Evolutionary conservation across 2,329 filamentous ascomycete genomes (phyloP).

Genomic region (Rugonectria rugulosa): DNA sequence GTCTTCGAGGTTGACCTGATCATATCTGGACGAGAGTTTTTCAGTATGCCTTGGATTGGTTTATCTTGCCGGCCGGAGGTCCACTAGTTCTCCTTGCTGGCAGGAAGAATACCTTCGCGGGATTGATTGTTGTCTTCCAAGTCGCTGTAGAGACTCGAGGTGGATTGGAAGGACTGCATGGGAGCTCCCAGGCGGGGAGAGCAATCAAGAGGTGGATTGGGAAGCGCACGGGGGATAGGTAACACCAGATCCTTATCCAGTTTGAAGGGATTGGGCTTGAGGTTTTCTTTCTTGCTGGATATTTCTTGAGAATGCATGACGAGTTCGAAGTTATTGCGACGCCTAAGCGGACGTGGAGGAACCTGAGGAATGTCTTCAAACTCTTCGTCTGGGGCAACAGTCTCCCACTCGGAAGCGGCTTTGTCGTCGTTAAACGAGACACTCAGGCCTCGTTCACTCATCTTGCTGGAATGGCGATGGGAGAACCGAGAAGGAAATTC

Average conservation of each 20-base stretch:
- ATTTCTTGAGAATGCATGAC: conserved; percentile 19
- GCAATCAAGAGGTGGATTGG: conserved; percentile 16
- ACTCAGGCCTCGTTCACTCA: not conserved
- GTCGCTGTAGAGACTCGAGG: conserved; percentile 41
- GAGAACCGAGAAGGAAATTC: conserved; percentile 22
- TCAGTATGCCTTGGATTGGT: not conserved
- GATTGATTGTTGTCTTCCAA: conserved; percentile 9
- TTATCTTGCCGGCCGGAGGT: conserved; percentile 1
- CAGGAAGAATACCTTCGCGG: conserved; percentile 14
- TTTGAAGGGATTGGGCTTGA: conserved; percentile 9
- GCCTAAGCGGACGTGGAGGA: conserved; percentile 14
- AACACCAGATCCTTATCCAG: conserved; percentile 2
- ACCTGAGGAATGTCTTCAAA: conserved; percentile 15
- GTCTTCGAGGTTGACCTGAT: conserved; percentile 37
- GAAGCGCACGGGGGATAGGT: conserved; percentile 20
- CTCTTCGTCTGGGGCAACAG: conserved; percentile 39
- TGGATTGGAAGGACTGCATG: conserved; percentile 37
- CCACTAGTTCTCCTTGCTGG: not conserved
- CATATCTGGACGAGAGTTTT: conserved; percentile 14
- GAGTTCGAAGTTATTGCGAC: conserved; percentile 27
- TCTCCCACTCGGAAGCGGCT: conserved; percentile 42
- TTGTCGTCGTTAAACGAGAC: conserved; percentile 26
- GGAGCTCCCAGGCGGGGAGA: conserved; percentile 19
- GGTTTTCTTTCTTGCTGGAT: not conserved
- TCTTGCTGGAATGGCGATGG: not conserved